Evolutionary conservation across 208 protist species (phyloP).

Genomic region (Wallacemonas sp.): DNA sequence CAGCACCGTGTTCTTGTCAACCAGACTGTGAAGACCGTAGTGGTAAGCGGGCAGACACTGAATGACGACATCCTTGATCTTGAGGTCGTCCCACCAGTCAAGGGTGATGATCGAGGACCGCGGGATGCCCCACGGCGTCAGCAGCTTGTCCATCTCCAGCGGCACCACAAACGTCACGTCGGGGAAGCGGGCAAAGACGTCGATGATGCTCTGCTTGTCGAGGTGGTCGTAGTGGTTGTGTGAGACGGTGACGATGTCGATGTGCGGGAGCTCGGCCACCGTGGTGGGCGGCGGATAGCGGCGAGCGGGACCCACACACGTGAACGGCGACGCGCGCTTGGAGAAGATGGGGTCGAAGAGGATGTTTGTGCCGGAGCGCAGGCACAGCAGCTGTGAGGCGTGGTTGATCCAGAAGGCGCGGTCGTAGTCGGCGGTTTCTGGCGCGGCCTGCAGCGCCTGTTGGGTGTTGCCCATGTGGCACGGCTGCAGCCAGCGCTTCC

Average conservation of each 20-base stretch:
- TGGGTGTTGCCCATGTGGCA: constrained; percentile 38
- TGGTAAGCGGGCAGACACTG: constrained; percentile 64
- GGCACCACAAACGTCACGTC: constrained; percentile 58
- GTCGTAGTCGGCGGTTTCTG: constrained; percentile 17
- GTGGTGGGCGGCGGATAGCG: constrained; percentile 34
- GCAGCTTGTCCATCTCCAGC: constrained; percentile 42
- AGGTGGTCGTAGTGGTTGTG: constrained; percentile 94
- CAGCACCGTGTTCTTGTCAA: constrained; percentile 57
- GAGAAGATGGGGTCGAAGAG: constrained; percentile 87
- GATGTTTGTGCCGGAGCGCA: constrained; percentile 56
- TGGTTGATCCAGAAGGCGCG: constrained; percentile 82
- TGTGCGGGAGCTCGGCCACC: constrained; percentile 52
- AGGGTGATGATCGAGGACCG: constrained; percentile 30
- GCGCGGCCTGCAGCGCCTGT: constrained; percentile 17
- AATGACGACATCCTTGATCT: constrained; percentile 42
- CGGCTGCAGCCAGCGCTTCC: constrained; percentile 34
- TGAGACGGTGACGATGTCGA: constrained; percentile 77
- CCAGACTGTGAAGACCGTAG: constrained; percentile 37
- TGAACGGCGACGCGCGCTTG: constrained; percentile 56
- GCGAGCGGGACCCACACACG: constrained; percentile 49
- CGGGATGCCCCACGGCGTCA: constrained; percentile 43
- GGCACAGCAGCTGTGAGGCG: constrained; percentile 72
- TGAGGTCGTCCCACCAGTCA: constrained; percentile 57
- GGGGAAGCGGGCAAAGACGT: constrained; percentile 40
- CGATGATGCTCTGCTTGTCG: constrained; percentile 36